Conservation (phyloP, 1,284 basidiomycete genomes). For the Phlebopus sp. region DNA sequence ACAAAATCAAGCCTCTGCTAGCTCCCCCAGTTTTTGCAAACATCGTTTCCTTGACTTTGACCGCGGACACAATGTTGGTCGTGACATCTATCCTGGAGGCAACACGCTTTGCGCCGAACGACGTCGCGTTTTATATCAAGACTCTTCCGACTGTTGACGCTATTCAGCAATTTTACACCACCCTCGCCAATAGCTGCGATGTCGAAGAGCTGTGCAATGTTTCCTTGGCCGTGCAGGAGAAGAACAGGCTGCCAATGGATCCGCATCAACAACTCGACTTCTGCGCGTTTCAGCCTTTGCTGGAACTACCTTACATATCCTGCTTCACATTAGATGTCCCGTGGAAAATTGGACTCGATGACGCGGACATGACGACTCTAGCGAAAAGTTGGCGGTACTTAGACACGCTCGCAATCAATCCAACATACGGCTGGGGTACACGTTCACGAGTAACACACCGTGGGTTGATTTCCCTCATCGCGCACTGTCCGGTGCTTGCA, state of each 20-base stretch:
- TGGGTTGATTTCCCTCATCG: constrained; percentile 18
- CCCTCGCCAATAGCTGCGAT: constrained; percentile 18
- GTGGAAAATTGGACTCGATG: constrained; percentile 18
- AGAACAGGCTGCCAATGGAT: neutral
- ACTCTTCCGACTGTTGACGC: constrained; percentile 14
- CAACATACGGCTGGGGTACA: constrained; percentile 16
- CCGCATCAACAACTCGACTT: constrained; percentile 10
- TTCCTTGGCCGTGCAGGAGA: constrained; percentile 6
- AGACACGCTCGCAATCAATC: constrained; percentile 14
- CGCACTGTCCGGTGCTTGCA: constrained; percentile 5
- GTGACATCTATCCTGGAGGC: constrained; percentile 22
- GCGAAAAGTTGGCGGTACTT: constrained; percentile 21
- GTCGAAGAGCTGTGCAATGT: constrained; percentile 11
- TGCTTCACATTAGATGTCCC: constrained; percentile 18
- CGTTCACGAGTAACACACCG: constrained; percentile 17
- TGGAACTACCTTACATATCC: constrained; percentile 12
- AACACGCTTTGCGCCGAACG: constrained; percentile 16
- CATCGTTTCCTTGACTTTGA: constrained; percentile 12
- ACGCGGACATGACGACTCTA: constrained; percentile 13
- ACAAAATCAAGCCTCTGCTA: constrained; percentile 14
- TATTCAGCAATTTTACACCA: constrained; percentile 20
- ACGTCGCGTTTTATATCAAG: constrained; percentile 17
- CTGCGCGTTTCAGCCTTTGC: constrained; percentile 18
- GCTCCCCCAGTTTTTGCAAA: constrained; percentile 15
- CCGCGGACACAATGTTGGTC: constrained; percentile 7